A percentile compares a stretch with the other conserved stretches of the same genome.
Conservation (phyloP, 306 rosid species). For the Mimosa bimucronata region DNA sequence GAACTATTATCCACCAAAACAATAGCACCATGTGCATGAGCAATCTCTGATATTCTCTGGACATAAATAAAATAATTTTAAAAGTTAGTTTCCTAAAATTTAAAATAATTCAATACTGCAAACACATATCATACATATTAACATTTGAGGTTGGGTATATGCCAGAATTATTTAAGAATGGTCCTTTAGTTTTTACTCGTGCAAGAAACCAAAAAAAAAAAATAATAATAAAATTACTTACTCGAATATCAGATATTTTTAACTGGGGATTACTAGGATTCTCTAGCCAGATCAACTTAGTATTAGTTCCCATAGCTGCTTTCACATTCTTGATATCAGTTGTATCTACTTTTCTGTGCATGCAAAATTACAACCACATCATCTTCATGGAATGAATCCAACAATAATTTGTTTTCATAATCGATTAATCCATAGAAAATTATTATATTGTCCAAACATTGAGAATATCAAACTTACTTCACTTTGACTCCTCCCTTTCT, state of each 20-base stretch:
- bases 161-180: no score
- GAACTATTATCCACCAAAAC: no score
- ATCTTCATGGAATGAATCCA: background rate
- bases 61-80: background rate
- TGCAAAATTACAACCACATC: slow-evolving; percentile 35
- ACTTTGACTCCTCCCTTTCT: background rate
- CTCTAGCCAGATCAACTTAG: slow-evolving; percentile 97
- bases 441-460: slow-evolving; percentile 11
- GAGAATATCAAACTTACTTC: slow-evolving; percentile 39
- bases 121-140: background rate
- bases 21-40: no score
- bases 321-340: slow-evolving; percentile 77
- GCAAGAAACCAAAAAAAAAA: background rate
- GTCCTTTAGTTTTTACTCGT: background rate
- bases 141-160: background rate
- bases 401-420: background rate
- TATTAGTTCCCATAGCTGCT: slow-evolving; percentile 61
- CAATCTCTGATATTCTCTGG: slow-evolving; percentile 79
- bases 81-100: slow-evolving; percentile 9
- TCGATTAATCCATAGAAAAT: background rate
- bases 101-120: background rate
- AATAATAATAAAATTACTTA: slow-evolving; percentile 40
- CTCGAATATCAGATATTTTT: slow-evolving; percentile 81
- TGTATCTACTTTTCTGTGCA: slow-evolving; percentile 78
- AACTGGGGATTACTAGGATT: slow-evolving; percentile 89